phyloP scores from a whole-genome alignment of 2,329 filamentous ascomycete species.

The Fusarium annulatum region DNA sequence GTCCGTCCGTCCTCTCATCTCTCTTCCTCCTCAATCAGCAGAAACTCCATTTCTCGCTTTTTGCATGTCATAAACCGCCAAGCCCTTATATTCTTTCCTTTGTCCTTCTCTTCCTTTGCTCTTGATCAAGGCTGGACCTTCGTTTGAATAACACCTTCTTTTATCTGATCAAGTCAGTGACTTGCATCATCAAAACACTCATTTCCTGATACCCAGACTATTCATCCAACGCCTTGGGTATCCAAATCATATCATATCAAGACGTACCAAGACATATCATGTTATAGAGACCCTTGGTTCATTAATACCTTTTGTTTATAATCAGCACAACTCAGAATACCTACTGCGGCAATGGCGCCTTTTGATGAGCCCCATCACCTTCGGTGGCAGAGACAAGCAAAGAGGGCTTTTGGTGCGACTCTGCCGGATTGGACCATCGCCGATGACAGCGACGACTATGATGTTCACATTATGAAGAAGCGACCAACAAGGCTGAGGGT shows the following conservation, averaged over 20 bases:
- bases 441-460: conserved; percentile 42
- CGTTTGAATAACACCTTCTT: conserved; percentile 31
- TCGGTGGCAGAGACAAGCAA: conserved; percentile 36
- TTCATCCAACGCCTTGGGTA: conserved; percentile 16
- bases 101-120: conserved; percentile 35
- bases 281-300: conserved; percentile 5
- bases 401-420: conserved; percentile 25
- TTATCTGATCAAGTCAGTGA: conserved; percentile 38
- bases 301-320: conserved; percentile 9
- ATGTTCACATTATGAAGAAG: conserved; percentile 31
- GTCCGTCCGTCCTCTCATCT: conserved; percentile 25
- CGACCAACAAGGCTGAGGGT: conserved; percentile 13
- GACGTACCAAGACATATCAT: not conserved
- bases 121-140: conserved; percentile 43
- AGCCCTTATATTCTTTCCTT: conserved; percentile 23
- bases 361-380: conserved; percentile 18
- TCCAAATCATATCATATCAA: conserved; percentile 4
- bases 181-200: conserved; percentile 32
- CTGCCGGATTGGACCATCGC: conserved; percentile 45
- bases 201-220: conserved; percentile 20
- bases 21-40: conserved; percentile 19
- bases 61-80: conserved; percentile 33
- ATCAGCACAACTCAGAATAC: conserved; percentile 5
- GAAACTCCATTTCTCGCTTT: conserved; percentile 12
- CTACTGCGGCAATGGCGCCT: conserved; percentile 23